phyloP scores from a whole-genome alignment of 495 filamentous ascomycete genomes.

The Barbatosphaeria neglecta region DNA sequence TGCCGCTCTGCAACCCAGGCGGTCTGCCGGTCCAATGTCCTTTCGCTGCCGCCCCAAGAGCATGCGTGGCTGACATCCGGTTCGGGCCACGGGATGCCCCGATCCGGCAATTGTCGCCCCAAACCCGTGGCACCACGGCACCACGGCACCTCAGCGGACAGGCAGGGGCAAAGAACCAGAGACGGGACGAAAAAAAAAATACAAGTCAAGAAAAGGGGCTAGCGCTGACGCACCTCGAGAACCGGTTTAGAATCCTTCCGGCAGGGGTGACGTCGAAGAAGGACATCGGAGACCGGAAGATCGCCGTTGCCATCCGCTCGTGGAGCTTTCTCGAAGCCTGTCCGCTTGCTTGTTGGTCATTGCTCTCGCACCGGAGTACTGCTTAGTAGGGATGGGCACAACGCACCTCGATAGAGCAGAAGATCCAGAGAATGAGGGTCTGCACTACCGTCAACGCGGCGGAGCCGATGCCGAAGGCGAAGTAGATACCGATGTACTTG shows the following conservation, averaged over 20 bases:
- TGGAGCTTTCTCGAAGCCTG: conserved; percentile 90
- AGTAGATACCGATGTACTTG: conserved; percentile 89
- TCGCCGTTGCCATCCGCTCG: conserved; percentile 94
- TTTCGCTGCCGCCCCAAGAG: neutral
- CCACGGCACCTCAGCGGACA: too few species aligned
- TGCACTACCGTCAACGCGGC: conserved; percentile 79
- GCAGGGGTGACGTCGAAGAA: conserved; percentile 99
- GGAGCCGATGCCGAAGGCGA: conserved; percentile 85
- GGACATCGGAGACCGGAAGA: conserved; percentile 96
- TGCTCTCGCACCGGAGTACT: neutral
- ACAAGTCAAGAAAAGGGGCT: conserved; percentile 1
- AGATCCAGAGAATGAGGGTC: conserved; percentile 95
- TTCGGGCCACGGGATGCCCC: neutral
- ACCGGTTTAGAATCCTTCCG: conserved; percentile 90
- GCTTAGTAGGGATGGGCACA: neutral
- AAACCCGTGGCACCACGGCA: conserved; percentile 1
- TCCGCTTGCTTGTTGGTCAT: conserved; percentile 2
- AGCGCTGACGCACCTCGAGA: conserved; percentile 58
- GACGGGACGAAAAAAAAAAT: neutral
- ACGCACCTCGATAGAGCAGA: conserved; percentile 90
- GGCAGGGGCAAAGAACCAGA: conserved; percentile 1
- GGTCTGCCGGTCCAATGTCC: too few species aligned
- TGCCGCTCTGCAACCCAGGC: neutral
- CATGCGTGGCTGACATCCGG: neutral
- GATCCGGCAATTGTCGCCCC: neutral